Percentiles rank a stretch among this genome's conserved stretches.
phyloP scores from a whole-genome alignment of 2,329 filamentous ascomycete genomes.

The Calonectria pauciramosa region DNA sequence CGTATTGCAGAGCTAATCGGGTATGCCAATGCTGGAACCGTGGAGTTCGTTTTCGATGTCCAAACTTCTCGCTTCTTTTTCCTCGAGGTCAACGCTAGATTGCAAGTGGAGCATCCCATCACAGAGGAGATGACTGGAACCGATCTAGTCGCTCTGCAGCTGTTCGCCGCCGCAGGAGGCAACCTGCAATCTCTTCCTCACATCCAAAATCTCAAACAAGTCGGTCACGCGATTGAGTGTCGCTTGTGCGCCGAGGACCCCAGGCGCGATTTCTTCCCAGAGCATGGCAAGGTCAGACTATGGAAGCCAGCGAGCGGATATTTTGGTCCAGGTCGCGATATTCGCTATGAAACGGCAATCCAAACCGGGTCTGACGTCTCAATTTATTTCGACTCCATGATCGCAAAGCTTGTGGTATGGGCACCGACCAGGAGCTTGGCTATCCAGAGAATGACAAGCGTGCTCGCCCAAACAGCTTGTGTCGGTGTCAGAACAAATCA shows the following conservation, averaged over 20 bases:
- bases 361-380: slow-evolving; percentile 53
- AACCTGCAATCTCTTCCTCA: slow-evolving; percentile 5
- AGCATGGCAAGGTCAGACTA: slow-evolving; percentile 51
- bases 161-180: slow-evolving; percentile 23
- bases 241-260: slow-evolving; percentile 60
- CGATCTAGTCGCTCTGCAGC: slow-evolving; percentile 30
- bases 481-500: slow-evolving; percentile 72
- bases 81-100: slow-evolving; percentile 59
- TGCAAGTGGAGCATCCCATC: slow-evolving; percentile 60
- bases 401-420: slow-evolving; percentile 61
- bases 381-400: slow-evolving; percentile 62
- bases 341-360: slow-evolving; percentile 59
- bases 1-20: slow-evolving; percentile 47
- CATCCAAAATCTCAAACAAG: slow-evolving; percentile 34
- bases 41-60: slow-evolving; percentile 54
- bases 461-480: slow-evolving; percentile 54
- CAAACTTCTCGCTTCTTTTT: slow-evolving; percentile 56
- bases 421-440: slow-evolving; percentile 53
- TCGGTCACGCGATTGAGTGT: slow-evolving; percentile 59
- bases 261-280: slow-evolving; percentile 52
- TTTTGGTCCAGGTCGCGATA: slow-evolving; percentile 32
- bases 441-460: slow-evolving; percentile 51
- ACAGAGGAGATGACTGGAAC: slow-evolving; percentile 29
- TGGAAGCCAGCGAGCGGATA: slow-evolving; percentile 44
- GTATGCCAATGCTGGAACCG: slow-evolving; percentile 55